Evolutionary conservation across 1,139 yeast genomes (phyloP), one percentile per base, ranked within the genome.

Genomic region (Suhomyces chickasaworum): DNA sequence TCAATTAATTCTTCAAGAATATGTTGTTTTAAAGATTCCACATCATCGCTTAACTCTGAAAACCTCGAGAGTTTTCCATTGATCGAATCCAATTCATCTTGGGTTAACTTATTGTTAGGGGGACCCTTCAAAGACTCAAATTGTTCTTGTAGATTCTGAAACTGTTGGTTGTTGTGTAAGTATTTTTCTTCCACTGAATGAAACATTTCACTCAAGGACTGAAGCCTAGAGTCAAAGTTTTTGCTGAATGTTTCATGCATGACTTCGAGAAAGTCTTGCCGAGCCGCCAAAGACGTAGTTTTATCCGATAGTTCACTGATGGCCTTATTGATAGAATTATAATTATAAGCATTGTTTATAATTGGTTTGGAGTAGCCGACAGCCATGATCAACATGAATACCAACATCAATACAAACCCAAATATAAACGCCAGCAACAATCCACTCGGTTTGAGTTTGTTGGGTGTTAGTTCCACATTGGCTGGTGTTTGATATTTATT

Each of bases 1-100:
- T 53, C 53, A 0, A 64, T 35, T 5, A 71, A 53, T 1, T 64
- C 59, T 4, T 53, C 36, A 16, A 68, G 37, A 7, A 70, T 51
- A 1, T 57, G 57, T 1, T 46, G 27, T 42, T 67, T 68, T 6
- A 62, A 45, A 1, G 53, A 41, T 37, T 59, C 64, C 13, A 69
- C 47, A 33, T 59, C 53, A 6, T 53, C 49, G 39, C 52, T 56
- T 3, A 65, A 42, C 1, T 49, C 38, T 6, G 54, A 45, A 20
- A 68, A 48, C 18, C 54, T 49, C 7, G 46, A 44, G 13, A 69
- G 46, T 44, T 63, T 63, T 4, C 44, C 47, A 15, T 57, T 50
- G 12, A 66, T 54, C 8, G 51, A 55, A 10, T 52, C 53, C 25
- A 71, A 49, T 39, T 58, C 56, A 1, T 51, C 43, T 10, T 56